Evolutionary conservation across 495 filamentous ascomycete genomes (phyloP).

Genomic region (Cryomyces minteri): DNA sequence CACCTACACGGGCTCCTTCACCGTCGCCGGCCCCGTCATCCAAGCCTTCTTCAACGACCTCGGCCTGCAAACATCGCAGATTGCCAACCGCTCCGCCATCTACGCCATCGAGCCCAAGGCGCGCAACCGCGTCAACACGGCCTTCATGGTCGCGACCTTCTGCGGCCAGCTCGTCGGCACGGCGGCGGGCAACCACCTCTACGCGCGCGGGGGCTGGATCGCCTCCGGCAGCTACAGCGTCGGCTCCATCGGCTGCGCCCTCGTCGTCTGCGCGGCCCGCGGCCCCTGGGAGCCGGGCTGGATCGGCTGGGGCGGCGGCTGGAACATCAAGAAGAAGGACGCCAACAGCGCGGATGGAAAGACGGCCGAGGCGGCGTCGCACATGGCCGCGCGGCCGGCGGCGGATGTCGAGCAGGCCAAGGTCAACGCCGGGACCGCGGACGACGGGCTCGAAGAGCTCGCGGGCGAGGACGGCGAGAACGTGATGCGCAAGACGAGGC

Average conservation of each 20-base stretch:
- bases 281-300: constrained; percentile 55
- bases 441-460: constrained; percentile 8
- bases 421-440: constrained; percentile 7
- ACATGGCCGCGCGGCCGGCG: background rate
- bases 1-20: constrained; percentile 43
- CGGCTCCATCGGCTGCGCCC: constrained; percentile 39
- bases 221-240: constrained; percentile 48
- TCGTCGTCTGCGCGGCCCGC: constrained; percentile 36
- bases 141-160: constrained; percentile 62
- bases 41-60: constrained; percentile 58
- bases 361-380: constrained; percentile 10
- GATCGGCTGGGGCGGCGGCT: constrained; percentile 61
- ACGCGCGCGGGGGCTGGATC: constrained; percentile 51
- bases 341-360: constrained; percentile 14
- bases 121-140: constrained; percentile 63
- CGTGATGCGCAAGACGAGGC: constrained; percentile 1
- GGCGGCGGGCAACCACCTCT: constrained; percentile 49
- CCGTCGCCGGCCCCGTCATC: constrained; percentile 55
- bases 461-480: constrained; percentile 5
- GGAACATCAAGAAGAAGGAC: constrained; percentile 27
- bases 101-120: constrained; percentile 54
- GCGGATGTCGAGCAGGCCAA: constrained; percentile 2
- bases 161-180: constrained; percentile 63
- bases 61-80: constrained; percentile 55
- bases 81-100: constrained; percentile 54